Conservation (phyloP, 2,329 filamentous ascomycete species). For the Clonostachys rosea region DNA sequence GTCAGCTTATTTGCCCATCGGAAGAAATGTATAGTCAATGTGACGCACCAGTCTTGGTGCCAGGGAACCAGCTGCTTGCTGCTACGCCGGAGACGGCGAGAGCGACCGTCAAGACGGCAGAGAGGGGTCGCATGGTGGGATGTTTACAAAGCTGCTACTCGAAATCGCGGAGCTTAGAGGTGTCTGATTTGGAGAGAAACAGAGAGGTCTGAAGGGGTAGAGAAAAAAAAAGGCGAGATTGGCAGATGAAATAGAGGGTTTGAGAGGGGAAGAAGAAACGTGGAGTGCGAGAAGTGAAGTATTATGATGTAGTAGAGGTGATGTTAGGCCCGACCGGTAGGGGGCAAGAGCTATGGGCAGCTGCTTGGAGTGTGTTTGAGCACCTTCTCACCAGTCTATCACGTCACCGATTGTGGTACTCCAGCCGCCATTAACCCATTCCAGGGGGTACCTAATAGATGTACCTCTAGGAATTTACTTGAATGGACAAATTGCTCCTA, state of each 20-base stretch:
- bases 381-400: no score
- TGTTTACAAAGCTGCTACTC: neutral
- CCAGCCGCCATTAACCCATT: no score
- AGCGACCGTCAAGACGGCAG: slow-evolving; percentile 64
- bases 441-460: no score
- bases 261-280: neutral
- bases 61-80: slow-evolving; percentile 76
- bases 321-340: no score
- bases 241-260: no score
- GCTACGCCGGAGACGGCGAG: slow-evolving; percentile 66
- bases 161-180: slow-evolving; percentile 1
- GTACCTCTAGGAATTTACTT: no score
- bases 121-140: slow-evolving; percentile 72
- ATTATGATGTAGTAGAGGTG: no score
- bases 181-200: neutral
- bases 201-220: neutral
- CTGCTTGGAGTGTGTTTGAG: no score
- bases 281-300: neutral
- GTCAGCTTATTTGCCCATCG: neutral
- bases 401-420: no score
- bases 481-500: no score
- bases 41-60: slow-evolving; percentile 65
- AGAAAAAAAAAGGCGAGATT: neutral
- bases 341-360: neutral
- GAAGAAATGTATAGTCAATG: neutral